A percentile compares a stretch with the other conserved stretches of the same genome.
Evolutionary conservation across 2,329 filamentous ascomycete genomes (phyloP).

Genomic region (Endoconidiophora polonica): DNA sequence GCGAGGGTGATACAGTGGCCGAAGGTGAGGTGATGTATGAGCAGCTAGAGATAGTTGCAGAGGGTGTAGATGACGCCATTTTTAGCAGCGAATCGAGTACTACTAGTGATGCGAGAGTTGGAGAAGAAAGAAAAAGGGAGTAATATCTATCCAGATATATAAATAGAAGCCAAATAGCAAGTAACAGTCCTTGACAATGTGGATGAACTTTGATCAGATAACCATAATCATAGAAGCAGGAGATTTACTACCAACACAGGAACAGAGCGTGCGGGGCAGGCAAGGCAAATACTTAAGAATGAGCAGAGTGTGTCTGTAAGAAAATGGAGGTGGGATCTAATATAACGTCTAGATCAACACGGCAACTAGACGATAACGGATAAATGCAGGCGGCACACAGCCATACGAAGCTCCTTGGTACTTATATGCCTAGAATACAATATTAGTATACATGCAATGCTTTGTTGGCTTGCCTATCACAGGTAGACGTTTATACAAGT

Average conservation of each 20-base stretch:
- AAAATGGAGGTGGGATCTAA: too few relatives aligned
- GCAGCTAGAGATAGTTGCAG: not conserved
- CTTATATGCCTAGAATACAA: too few relatives aligned
- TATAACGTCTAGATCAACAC: not conserved
- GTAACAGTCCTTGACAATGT: too few relatives aligned
- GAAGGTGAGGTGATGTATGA: conserved; percentile 1
- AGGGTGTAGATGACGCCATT: not conserved
- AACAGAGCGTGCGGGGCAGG: not conserved
- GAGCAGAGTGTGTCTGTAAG: too few relatives aligned
- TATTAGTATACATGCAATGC: too few relatives aligned
- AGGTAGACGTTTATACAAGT: too few relatives aligned
- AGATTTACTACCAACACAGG: not conserved
- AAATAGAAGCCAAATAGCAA: not conserved
- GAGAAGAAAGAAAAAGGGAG: not conserved
- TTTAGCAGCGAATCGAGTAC: not conserved
- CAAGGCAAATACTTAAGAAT: not conserved
- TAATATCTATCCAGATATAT: conserved; percentile 2
- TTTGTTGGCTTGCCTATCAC: too few relatives aligned
- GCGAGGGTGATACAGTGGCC: not conserved
- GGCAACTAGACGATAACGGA: too few relatives aligned
- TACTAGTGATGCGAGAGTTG: not conserved
- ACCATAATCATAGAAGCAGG: not conserved
- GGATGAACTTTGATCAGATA: not conserved
- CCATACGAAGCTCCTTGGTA: too few relatives aligned
- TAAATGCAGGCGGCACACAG: too few relatives aligned